Base-by-base conservation (phyloP, 163 green algal genomes). In the Botryococcus braunii region DNA sequence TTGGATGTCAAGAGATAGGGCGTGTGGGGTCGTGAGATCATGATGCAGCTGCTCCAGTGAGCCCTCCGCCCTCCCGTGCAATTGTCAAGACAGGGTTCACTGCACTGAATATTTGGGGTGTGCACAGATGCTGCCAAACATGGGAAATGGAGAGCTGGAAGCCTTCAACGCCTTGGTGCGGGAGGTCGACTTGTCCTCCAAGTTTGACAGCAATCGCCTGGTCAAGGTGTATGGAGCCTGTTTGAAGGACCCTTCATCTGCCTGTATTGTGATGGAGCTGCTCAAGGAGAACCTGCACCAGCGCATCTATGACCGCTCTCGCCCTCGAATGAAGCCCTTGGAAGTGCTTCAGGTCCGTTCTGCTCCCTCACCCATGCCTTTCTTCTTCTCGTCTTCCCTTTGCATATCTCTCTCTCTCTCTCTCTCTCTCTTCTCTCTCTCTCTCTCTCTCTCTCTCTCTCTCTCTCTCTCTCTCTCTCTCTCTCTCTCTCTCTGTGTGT, bases 241-340 rank as follows among this genome's bases (percentile, higher is more conserved):
- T 63, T 76, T 87, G 2, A 66, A 69, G 5, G 76, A 85, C 68
- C 65, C 66, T 7, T 34, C 68, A 32, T 74, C 82, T 55, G 65
- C 83, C 39, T 84, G 82, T n/a, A 70, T 91, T 23, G 81, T 91
- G 31, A 91, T 91, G 83, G 84, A 91, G 77, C 70, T 89, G 36
- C 72, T 79, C 1, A 71, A 82, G 61, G 80, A 78, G 34, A 88
- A 77, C 67, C 75, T 91, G 46, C 73, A 81, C 13, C 69, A 80
- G 50, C 77, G 82, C 66, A 85, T 90, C 60, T 79, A 90, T 65
- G 57, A 79, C 62, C 63, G 63, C 17, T 40, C 25, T 61, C 74
- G 65, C 49, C 56, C 62, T 5, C 50, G 69, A 9, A 65, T 89
- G 46, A 69, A 63, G 4, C 75, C 79, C 68, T 50, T 82, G 50